A percentile compares a stretch with the other conserved stretches of the same genome.
phyloP scores from a whole-genome alignment of 441 rosid species.

The Daphne laureola region DNA sequence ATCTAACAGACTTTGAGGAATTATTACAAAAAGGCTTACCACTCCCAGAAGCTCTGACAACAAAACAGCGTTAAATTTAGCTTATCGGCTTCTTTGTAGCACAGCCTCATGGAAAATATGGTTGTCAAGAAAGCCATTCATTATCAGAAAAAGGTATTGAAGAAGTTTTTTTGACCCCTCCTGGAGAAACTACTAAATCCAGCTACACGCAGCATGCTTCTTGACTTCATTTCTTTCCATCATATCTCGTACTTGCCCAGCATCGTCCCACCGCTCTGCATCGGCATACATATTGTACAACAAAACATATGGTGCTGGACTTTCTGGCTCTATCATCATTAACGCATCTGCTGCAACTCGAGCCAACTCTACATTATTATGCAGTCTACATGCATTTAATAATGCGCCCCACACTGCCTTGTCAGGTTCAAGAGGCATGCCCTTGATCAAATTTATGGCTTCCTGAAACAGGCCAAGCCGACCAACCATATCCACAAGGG shows the following conservation, averaged over 20 bases:
- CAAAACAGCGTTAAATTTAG: too few relatives aligned
- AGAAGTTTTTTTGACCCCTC: too few relatives aligned
- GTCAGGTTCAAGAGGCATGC: slow-evolving; percentile 25
- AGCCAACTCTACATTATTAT: slow-evolving; percentile 24
- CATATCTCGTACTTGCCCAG: slow-evolving; percentile 20
- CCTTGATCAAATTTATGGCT: slow-evolving; percentile 23
- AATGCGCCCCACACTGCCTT: slow-evolving; percentile 25
- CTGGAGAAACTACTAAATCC: slow-evolving; percentile 7
- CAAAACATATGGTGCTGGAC: slow-evolving; percentile 17
- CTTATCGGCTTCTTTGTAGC: too few relatives aligned
- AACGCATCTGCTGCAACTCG: slow-evolving; percentile 17
- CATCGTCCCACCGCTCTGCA: slow-evolving; percentile 28
- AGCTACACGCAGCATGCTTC: slow-evolving; percentile 19
- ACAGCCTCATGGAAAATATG: too few relatives aligned
- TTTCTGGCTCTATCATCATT: slow-evolving; percentile 15
- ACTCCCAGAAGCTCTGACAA: too few relatives aligned
- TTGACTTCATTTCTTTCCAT: slow-evolving; percentile 13
- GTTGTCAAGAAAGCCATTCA: too few relatives aligned
- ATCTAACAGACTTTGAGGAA: too few relatives aligned
- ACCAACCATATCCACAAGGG: slow-evolving; percentile 33
- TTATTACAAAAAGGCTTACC: too few relatives aligned
- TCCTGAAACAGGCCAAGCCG: slow-evolving; percentile 29
- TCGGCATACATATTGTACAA: slow-evolving; percentile 25
- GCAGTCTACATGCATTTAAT: slow-evolving; percentile 25
- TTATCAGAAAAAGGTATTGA: too few relatives aligned